Evolutionary conservation across 2,329 filamentous ascomycete species (phyloP).

Genomic region (Aspergillus sp.): DNA sequence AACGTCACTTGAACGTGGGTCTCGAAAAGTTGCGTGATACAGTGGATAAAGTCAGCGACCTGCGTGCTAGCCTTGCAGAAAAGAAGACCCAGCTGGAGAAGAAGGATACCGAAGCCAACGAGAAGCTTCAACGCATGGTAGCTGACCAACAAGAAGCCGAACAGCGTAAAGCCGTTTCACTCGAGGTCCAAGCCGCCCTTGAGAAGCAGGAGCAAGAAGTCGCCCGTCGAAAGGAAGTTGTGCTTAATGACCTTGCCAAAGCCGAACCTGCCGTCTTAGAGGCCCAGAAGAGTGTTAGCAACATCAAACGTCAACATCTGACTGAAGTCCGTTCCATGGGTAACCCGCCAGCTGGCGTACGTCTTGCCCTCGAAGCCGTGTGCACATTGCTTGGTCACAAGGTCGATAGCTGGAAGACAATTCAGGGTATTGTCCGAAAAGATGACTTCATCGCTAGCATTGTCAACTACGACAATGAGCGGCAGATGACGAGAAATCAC

Average conservation of each 20-base stretch:
- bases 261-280: conserved; percentile 92
- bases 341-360: conserved; percentile 85
- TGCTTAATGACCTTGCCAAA: conserved; percentile 79
- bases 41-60: conserved; percentile 92
- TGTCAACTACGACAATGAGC: conserved; percentile 93
- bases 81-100: conserved; percentile 92
- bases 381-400: conserved; percentile 92
- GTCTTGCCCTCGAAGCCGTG: conserved; percentile 91
- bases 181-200: conserved; percentile 83
- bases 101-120: conserved; percentile 93
- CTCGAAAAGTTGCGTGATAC: conserved; percentile 96
- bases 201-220: conserved; percentile 90
- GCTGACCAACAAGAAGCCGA: conserved; percentile 94
- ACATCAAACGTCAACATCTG: conserved; percentile 95
- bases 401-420: conserved; percentile 84
- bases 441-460: conserved; percentile 99
- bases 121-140: conserved; percentile 96
- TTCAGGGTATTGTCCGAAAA: conserved; percentile 80
- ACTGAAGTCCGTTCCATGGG: conserved; percentile 98
- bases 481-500: conserved; percentile 81
- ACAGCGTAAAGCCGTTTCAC: conserved; percentile 78
- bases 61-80: conserved; percentile 84
- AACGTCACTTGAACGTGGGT: conserved; percentile 96
- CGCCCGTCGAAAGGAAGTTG: conserved; percentile 75
- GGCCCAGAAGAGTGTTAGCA: conserved; percentile 93